These are phyloP conservation scores for Phytophthora chlamydospora DNA, from an alignment of 352 stramenopile species.

Conservation along the genomic window DNA sequence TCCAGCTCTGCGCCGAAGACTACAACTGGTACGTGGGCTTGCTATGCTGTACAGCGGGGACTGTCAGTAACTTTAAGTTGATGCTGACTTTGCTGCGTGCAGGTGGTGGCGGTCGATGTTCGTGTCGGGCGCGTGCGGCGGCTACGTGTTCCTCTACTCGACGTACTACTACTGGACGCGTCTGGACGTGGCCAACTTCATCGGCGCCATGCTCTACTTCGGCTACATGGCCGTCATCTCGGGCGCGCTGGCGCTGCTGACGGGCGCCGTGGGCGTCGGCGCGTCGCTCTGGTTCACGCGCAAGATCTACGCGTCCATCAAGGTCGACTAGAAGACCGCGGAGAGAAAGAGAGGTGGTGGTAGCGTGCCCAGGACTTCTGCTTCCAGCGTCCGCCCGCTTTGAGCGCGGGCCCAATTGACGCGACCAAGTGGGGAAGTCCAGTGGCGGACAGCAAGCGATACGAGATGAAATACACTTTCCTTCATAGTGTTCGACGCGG, in stretches of 20 bases:
- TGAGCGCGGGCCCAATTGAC: conserved; percentile 14
- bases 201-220: conserved; percentile 95
- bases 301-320: conserved; percentile 95
- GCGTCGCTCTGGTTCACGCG: conserved; percentile 98
- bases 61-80: background rate
- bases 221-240: conserved; percentile 99
- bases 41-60: background rate
- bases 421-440: background rate
- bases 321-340: conserved; percentile 44
- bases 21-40: conserved; percentile 96
- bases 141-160: conserved; percentile 99
- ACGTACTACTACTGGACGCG: conserved; percentile 98
- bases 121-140: conserved; percentile 95
- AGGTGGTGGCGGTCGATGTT: conserved; percentile 99
- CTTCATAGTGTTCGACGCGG: conserved; percentile 26
- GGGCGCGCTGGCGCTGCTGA: conserved; percentile 96
- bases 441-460: background rate
- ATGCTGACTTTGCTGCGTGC: conserved; percentile 2
- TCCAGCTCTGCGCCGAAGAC: conserved; percentile 99
- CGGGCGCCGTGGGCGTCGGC: conserved; percentile 96
- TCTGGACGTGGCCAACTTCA: conserved; percentile 95
- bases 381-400: conserved; percentile 5
- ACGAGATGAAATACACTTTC: conserved; percentile 33
- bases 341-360: conserved; percentile 1
- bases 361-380: conserved; percentile 2